These are phyloP conservation scores for Glycyrrhiza uralensis DNA, from an alignment of 306 rosid genomes.

Conservation along the genomic window DNA sequence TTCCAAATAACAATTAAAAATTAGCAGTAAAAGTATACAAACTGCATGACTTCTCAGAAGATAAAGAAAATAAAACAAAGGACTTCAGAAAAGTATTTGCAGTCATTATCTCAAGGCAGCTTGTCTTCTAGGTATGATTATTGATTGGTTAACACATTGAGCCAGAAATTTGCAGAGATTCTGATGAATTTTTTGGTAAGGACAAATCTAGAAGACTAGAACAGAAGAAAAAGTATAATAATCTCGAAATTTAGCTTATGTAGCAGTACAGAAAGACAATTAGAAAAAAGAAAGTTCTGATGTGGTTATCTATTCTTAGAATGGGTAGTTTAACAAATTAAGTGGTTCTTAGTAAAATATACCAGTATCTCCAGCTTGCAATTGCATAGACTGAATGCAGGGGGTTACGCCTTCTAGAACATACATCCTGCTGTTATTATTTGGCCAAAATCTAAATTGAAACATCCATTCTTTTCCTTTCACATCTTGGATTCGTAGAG, in stretches of 20 bases:
- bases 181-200: neutral
- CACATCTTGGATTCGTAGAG: constrained; percentile 89
- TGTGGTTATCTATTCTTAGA: constrained; percentile 20
- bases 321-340: neutral
- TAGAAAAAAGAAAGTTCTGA: neutral
- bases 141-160: neutral
- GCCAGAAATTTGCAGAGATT: constrained; percentile 7
- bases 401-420: constrained; percentile 99
- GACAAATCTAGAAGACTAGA: too few species aligned
- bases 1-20: neutral
- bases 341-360: constrained; percentile 20
- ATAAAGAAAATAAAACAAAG: neutral
- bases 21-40: neutral
- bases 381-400: constrained; percentile 98
- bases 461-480: constrained; percentile 99
- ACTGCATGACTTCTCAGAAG: neutral
- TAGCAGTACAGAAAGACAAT: neutral
- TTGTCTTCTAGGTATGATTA: neutral
- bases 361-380: constrained; percentile 99
- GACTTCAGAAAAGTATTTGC: neutral
- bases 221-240: neutral
- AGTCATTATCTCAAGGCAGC: constrained; percentile 10
- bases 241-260: neutral
- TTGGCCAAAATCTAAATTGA: constrained; percentile 99
- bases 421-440: constrained; percentile 98